These are phyloP conservation scores for Diutina neorugosa DNA, from an alignment of 1,139 yeast species.

Conservation along the genomic window DNA sequence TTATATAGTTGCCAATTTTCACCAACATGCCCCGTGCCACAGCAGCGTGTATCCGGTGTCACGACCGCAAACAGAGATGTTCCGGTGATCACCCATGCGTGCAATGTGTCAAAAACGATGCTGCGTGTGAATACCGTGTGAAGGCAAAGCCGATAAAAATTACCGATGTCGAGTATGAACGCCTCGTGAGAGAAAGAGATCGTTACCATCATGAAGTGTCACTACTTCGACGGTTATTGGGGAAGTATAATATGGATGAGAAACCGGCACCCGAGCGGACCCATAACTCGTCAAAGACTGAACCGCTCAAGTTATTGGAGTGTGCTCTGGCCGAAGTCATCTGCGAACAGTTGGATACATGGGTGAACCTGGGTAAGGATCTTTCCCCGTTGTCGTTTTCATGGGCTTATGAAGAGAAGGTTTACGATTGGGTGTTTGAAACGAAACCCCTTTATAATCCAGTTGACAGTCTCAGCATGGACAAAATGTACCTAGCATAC, in stretches of 20 bases:
- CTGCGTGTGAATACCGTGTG: background rate
- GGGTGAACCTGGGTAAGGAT: background rate
- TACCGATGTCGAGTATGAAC: background rate
- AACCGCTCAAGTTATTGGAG: background rate
- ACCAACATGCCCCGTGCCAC: background rate
- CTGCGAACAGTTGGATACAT: background rate
- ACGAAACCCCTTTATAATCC: background rate
- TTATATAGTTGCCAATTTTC: background rate
- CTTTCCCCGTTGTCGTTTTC: background rate
- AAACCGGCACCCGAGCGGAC: background rate
- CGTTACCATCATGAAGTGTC: background rate
- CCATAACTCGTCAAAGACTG: background rate
- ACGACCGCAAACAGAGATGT: background rate
- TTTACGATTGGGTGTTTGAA: background rate
- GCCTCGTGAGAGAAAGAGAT: background rate
- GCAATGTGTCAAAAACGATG: background rate
- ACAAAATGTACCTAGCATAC: background rate
- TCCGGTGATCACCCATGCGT: background rate
- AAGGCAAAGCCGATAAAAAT: background rate
- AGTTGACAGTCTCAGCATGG: background rate
- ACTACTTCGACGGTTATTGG: background rate
- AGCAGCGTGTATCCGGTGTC: constrained; percentile 1
- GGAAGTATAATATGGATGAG: background rate
- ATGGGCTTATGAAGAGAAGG: background rate
- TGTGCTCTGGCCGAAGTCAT: background rate